phyloP scores from a whole-genome alignment of 2,329 filamentous ascomycete genomes.

The Seiridium cupressi region DNA sequence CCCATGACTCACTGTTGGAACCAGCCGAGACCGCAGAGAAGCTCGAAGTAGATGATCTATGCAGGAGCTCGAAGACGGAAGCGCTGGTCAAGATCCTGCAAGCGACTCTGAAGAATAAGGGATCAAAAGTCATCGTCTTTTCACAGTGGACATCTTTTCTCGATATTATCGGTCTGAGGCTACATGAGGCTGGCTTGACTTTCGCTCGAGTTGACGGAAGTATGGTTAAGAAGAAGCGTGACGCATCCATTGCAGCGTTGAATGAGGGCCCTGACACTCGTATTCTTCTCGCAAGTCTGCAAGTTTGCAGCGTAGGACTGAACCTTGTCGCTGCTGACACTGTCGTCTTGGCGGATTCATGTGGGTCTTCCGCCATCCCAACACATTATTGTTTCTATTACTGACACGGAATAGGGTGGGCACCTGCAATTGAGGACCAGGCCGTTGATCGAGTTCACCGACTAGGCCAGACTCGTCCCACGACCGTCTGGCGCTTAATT shows the following conservation, averaged over 20 bases:
- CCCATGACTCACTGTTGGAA: constrained; percentile 55
- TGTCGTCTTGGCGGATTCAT: constrained; percentile 79
- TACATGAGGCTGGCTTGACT: constrained; percentile 57
- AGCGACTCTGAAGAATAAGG: constrained; percentile 62
- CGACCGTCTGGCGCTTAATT: constrained; percentile 77
- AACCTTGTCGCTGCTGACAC: constrained; percentile 86
- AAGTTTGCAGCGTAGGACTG: constrained; percentile 80
- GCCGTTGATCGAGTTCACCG: constrained; percentile 86
- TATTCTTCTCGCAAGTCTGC: constrained; percentile 78
- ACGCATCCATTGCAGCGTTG: constrained; percentile 66
- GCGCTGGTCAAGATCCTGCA: constrained; percentile 73
- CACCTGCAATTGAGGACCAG: constrained; percentile 88
- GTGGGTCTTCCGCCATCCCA: constrained; percentile 31
- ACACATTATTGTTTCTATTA: background rate
- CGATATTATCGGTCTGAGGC: constrained; percentile 67
- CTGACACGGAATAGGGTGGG: constrained; percentile 62
- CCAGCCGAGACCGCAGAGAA: constrained; percentile 26
- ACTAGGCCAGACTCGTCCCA: constrained; percentile 76
- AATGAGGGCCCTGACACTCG: constrained; percentile 65
- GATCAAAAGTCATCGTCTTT: constrained; percentile 71
- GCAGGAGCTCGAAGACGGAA: constrained; percentile 79
- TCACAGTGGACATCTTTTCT: constrained; percentile 78
- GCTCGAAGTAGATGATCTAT: constrained; percentile 47
- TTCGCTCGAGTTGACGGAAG: constrained; percentile 77
- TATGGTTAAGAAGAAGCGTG: constrained; percentile 70